Evolutionary conservation across 2,329 filamentous ascomycete species (phyloP).

Genomic region (Alternaria viburni): DNA sequence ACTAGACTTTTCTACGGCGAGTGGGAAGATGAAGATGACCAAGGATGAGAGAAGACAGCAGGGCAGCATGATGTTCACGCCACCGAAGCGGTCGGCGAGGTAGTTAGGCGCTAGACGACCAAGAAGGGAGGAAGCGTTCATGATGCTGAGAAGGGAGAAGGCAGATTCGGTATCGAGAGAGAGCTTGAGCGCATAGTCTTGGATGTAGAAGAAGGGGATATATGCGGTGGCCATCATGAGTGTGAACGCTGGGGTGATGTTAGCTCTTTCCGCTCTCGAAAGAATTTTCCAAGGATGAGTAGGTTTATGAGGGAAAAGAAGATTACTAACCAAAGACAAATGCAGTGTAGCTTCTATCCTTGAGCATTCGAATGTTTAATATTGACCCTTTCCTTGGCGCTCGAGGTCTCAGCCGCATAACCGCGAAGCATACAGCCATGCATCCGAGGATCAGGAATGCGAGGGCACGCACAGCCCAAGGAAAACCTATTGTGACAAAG

Average conservation of each 20-base stretch:
- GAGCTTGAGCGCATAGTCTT: not conserved
- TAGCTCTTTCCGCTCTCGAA: not conserved
- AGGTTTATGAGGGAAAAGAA: not conserved
- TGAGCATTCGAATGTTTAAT: not conserved
- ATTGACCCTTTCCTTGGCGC: conserved; percentile 23
- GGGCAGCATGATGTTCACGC: conserved; percentile 49
- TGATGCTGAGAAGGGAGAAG: not conserved
- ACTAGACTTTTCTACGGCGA: not conserved
- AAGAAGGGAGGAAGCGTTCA: not conserved
- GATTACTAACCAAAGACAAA: not conserved
- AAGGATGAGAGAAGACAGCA: conserved; percentile 39
- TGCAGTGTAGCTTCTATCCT: not conserved
- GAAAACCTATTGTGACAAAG: conserved; percentile 36
- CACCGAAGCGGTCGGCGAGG: conserved; percentile 7
- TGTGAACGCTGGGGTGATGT: not conserved
- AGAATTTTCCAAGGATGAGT: not conserved
- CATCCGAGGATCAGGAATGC: conserved; percentile 13
- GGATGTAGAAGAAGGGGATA: not conserved
- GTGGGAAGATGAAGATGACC: not conserved
- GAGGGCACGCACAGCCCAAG: conserved; percentile 30
- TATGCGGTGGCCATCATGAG: not conserved
- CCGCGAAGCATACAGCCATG: conserved; percentile 8
- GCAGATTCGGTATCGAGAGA: not conserved
- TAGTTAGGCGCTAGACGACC: not conserved
- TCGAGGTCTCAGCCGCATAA: conserved; percentile 12